Conservation (phyloP, 208 protist species). For the Zelonia costaricensis region DNA sequence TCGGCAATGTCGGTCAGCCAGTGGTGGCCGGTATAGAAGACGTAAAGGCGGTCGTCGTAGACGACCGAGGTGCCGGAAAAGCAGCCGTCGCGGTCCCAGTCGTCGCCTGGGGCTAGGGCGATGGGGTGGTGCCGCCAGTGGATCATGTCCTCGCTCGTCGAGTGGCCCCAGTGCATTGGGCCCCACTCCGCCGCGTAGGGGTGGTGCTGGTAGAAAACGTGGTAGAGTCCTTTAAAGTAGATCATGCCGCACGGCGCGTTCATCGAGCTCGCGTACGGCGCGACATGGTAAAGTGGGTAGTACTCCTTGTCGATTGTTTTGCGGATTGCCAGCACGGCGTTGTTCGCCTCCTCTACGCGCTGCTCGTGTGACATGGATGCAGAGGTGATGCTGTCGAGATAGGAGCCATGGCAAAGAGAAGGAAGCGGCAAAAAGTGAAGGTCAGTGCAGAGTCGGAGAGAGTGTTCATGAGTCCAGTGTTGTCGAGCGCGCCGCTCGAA, state of each 20-base stretch:
- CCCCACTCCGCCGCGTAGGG: slow-evolving; percentile 45
- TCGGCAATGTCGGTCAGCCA: slow-evolving; percentile 46
- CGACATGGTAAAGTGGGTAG: slow-evolving; percentile 59
- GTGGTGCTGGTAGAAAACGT: slow-evolving; percentile 69
- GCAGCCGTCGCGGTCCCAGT: slow-evolving; percentile 66
- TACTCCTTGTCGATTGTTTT: slow-evolving; percentile 43
- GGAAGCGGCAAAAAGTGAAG: not conserved
- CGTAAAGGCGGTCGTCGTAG: slow-evolving; percentile 58
- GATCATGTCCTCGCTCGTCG: slow-evolving; percentile 60
- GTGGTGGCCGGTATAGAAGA: slow-evolving; percentile 71
- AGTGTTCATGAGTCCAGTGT: too few relatives aligned
- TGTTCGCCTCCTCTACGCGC: slow-evolving; percentile 41
- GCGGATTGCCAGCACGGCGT: slow-evolving; percentile 36
- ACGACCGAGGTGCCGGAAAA: slow-evolving; percentile 46
- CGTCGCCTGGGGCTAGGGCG: slow-evolving; percentile 55
- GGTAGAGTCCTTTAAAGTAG: slow-evolving; percentile 57
- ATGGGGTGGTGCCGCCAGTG: slow-evolving; percentile 66
- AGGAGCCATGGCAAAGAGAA: too few relatives aligned
- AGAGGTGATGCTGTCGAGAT: too few relatives aligned
- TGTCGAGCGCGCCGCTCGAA: too few relatives aligned
- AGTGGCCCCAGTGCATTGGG: slow-evolving; percentile 69
- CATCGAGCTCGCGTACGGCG: slow-evolving; percentile 55
- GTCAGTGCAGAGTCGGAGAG: too few relatives aligned
- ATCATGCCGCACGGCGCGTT: slow-evolving; percentile 50
- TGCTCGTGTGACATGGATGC: slow-evolving; percentile 41